phyloP scores from a whole-genome alignment of 345 rosid species.

The Corchorus olitorius region DNA sequence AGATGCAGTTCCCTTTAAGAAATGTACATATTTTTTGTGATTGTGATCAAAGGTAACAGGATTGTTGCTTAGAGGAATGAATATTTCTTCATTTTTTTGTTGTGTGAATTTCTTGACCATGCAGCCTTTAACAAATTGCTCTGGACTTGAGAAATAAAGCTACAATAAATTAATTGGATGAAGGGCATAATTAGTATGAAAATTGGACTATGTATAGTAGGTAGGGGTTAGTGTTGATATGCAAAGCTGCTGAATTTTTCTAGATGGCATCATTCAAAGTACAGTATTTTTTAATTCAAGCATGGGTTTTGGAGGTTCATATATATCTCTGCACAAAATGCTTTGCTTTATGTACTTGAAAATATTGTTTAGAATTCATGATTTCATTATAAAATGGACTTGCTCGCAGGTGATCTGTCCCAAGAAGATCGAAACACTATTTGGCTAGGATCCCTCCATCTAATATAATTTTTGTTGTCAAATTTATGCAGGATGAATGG shows the following conservation, averaged over 20 bases:
- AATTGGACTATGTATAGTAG: too few species aligned
- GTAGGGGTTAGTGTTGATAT: neutral
- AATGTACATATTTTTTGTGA: neutral
- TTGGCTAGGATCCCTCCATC: neutral
- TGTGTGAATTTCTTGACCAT: neutral
- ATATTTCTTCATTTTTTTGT: neutral
- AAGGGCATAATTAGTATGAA: too few species aligned
- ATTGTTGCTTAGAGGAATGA: neutral
- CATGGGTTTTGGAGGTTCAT: neutral
- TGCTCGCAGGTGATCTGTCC: too few species aligned
- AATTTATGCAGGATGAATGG: slow-evolving; percentile 70
- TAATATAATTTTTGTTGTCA: neutral
- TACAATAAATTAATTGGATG: too few species aligned
- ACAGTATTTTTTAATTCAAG: neutral
- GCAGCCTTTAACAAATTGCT: too few species aligned
- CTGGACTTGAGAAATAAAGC: too few species aligned
- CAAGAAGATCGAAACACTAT: neutral
- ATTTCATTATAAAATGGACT: too few species aligned
- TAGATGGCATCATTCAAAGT: neutral
- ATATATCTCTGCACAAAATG: neutral
- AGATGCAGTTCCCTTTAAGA: neutral
- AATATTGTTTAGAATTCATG: too few species aligned
- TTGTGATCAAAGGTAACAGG: neutral
- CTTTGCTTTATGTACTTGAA: too few species aligned
- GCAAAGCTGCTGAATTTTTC: neutral